Evolutionary conservation across 345 rosid species (phyloP).

Genomic region (Gossypium stocksii): DNA sequence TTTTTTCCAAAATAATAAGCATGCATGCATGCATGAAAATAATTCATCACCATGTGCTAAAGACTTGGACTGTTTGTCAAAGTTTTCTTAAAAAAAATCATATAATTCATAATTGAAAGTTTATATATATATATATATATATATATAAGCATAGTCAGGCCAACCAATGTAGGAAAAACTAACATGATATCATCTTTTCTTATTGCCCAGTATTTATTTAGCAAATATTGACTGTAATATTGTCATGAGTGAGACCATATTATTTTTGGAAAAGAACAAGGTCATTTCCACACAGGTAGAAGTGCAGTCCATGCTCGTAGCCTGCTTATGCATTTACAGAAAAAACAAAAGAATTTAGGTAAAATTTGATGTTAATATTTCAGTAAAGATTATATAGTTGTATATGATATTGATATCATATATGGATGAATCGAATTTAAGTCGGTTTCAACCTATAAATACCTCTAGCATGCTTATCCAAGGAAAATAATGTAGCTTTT

Average conservation of each 20-base stretch:
- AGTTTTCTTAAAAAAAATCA: neutral
- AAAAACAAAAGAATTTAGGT: no score
- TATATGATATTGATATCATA: no score
- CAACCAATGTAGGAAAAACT: neutral
- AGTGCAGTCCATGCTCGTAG: neutral
- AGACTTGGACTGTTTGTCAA: neutral
- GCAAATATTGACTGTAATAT: neutral
- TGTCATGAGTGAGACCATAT: neutral
- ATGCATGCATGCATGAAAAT: neutral
- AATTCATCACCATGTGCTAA: neutral
- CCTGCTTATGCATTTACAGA: no score
- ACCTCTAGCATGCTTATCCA: no score
- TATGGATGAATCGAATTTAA: no score
- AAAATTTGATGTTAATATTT: no score
- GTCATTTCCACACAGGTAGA: neutral
- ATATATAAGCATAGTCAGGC: conserved; percentile 2
- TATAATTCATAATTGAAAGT: neutral
- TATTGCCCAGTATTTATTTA: neutral
- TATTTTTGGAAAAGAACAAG: neutral
- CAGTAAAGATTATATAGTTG: no score
- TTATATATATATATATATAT: neutral
- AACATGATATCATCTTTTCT: neutral
- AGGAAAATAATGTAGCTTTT: no score
- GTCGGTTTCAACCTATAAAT: no score
- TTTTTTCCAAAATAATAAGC: neutral